Evolutionary conservation across 139 green algal species (phyloP).

Genomic region (Volvox africanus): DNA sequence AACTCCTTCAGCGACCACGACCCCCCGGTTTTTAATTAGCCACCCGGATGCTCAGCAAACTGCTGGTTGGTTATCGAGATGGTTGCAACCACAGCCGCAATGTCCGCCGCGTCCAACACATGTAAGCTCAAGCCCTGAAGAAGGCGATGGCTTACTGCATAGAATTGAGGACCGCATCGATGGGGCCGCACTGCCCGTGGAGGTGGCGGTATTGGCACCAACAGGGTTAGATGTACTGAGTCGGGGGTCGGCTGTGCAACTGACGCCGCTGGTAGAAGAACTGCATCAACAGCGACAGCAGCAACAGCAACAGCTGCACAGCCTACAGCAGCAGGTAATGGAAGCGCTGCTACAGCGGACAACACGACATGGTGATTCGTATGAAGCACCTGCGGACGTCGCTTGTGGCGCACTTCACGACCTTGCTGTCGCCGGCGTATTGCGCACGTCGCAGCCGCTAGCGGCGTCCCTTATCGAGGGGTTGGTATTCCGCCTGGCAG

Average conservation of each 20-base stretch:
- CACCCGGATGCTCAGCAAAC: no score
- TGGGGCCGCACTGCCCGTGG: no score
- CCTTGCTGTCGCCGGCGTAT: background rate
- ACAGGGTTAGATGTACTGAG: no score
- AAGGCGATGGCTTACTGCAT: no score
- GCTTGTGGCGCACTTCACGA: background rate
- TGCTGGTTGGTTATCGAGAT: no score
- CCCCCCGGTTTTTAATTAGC: no score
- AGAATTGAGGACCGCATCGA: no score
- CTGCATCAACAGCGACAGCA: background rate
- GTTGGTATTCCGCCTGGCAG: background rate
- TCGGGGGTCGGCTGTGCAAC: background rate
- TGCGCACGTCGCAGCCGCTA: background rate
- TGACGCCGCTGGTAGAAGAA: background rate
- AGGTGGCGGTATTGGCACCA: no score
- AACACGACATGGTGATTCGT: background rate
- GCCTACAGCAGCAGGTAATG: background rate
- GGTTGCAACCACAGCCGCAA: no score
- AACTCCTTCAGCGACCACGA: no score
- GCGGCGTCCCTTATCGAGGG: slow-evolving; percentile 11
- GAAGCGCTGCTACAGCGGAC: background rate
- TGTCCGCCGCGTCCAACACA: no score
- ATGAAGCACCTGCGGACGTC: background rate
- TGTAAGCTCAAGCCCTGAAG: no score
- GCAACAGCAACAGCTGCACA: background rate